Base-by-base conservation (phyloP, 2,329 filamentous ascomycete genomes). In the Fusarium stilboides region DNA sequence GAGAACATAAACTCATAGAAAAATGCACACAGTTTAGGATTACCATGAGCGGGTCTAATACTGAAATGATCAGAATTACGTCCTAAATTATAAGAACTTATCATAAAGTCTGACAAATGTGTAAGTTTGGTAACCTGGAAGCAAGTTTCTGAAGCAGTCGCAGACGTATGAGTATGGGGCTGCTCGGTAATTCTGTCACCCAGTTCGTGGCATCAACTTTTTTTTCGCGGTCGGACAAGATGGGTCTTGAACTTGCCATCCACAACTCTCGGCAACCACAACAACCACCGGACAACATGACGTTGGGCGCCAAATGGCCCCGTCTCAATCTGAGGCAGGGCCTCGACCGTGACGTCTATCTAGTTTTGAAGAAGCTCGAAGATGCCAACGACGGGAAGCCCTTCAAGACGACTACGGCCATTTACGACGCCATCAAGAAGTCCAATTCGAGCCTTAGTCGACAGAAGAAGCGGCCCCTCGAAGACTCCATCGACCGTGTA, bases 401-500 rank as follows among this genome's bases (percentile, higher is more conserved):
- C 10, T 79, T 80, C 71, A 78, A 76, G 31, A 89, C 88, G 2
- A 83, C 91, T 5, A 80, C 85, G 4, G 80, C 83, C 3, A 87
- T 97, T 2, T 97, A 96, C 77, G 91, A 94, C 39, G 88, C 88
- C 61, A 94, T 98, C 65, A 93, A 94, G 72, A 83, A 85, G 51
- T 97, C 94, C 15, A 98, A 98, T 77, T 97, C 94, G 0, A 94
- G 92, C 71, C 81, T 98, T 22, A 93, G 92, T 67, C 86, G 96
- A 22, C 89, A 92, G 70, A 94, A 93, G 39, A 97, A 96, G 79
- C 91, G 90, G 64, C 84, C 91, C 1, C 82, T 98, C 2, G 93
- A 97, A 77, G 92, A 96, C 68, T 91, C 92, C 36, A 93, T 98
- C 68, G 94, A 97, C 65, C 86, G 93, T 9, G 93, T 94, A 0